A percentile compares a stretch with the other conserved stretches of the same genome.
phyloP scores from a whole-genome alignment of 768 basidiomycete genomes.

The Leccinum boreale region DNA sequence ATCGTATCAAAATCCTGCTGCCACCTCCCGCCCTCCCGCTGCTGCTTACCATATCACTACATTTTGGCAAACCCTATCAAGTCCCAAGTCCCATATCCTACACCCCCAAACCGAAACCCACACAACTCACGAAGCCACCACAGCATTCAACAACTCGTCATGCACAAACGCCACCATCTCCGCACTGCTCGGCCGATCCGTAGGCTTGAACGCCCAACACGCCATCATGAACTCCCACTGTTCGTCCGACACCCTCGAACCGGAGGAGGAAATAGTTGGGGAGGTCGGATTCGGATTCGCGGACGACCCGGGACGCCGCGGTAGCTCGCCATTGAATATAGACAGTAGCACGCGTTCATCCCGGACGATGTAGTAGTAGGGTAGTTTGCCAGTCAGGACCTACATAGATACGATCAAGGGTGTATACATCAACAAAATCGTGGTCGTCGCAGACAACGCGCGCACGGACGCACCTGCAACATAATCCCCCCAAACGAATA shows the following conservation, averaged over 20 bases:
- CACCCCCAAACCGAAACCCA: background rate
- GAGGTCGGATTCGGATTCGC: background rate
- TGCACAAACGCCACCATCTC: slow-evolving; percentile 26
- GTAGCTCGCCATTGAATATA: slow-evolving; percentile 10
- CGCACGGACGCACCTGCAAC: slow-evolving; percentile 17
- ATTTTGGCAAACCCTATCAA: background rate
- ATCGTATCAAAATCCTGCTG: background rate
- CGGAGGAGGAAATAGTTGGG: background rate
- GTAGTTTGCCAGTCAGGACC: slow-evolving; percentile 21
- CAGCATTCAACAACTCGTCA: slow-evolving; percentile 10
- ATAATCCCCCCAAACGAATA: slow-evolving; percentile 30
- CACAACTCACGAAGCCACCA: background rate
- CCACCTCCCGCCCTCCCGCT: background rate
- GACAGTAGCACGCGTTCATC: slow-evolving; percentile 20
- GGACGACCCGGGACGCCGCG: slow-evolving; percentile 9
- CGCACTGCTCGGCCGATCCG: slow-evolving; percentile 30
- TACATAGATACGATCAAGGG: background rate
- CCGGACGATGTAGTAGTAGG: slow-evolving; percentile 20
- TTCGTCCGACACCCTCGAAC: slow-evolving; percentile 9
- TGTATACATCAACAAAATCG: background rate
- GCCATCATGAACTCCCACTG: slow-evolving; percentile 23
- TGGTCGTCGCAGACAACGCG: background rate
- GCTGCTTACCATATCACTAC: background rate
- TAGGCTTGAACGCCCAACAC: slow-evolving; percentile 28
- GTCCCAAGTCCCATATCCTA: background rate